Evolutionary conservation across 1,284 basidiomycete genomes (phyloP), one percentile per base, ranked within the genome.

Genomic region (Cutaneotrichosporon cavernicola): DNA sequence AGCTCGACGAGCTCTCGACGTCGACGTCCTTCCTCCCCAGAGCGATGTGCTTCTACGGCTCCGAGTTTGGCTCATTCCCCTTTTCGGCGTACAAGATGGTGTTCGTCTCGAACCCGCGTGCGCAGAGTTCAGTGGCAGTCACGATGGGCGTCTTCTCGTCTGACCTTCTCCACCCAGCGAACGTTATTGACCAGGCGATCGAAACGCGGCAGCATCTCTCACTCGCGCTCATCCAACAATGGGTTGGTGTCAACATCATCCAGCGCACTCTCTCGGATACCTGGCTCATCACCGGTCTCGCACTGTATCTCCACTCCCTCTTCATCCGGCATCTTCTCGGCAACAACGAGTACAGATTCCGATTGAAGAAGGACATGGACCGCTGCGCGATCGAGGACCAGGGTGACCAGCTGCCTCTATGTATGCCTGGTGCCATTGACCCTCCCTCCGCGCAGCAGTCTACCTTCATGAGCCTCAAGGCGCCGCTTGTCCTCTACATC

Each of bases 191-290:
- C 74, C 94, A 96, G 77, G 91, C 92, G 1, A 86, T 93, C 71
- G 92, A 97, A 76, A 91, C 94, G 1, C 86, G 95, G 18, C 92
- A 96, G 65, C 84, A 87, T 18, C 85, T 99, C 50, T 86, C 89
- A 32, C 91, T 98, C 74, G 89, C 91, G 2, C 84, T 99, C 47
- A 94, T 94, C 7, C 92, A 89, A 71, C 97, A 99, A 80, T 99
- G 97, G 97, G 86, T 93, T 61, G 96, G 97, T 22, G 89, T 99
- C 81, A 97, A 98, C 80, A 93, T 99, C 72, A 89, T 96, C 63
- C 94, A 90, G 62, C 92, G 92, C 80, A 87, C 89, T n/a, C 92
- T 91, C 85, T 90, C 93, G 10, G 97, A 99, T 80, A 88, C 89
- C 8, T 99, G 97, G 97, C 87, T 99, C 18, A 89, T 96, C 68